Base-by-base conservation (phyloP, 352 stramenopile genomes). In the Phytophthora idaei region DNA sequence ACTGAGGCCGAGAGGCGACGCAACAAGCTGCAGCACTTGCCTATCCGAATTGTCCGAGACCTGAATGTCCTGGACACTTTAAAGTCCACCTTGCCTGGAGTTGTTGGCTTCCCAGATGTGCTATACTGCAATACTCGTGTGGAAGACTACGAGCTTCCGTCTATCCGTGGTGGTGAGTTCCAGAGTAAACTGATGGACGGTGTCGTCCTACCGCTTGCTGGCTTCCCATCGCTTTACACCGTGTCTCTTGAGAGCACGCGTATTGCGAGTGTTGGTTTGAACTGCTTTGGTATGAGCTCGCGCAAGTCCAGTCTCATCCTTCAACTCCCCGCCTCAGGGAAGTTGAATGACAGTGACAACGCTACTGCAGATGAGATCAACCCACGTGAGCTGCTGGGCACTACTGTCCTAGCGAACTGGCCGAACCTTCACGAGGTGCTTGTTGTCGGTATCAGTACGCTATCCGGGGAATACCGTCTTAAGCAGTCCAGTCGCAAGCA, bases 371-470 rank as follows among this genome's bases (percentile, higher is more conserved):
- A 75, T 21, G 31, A 81, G 52, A 67, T 77, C 6, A 69, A 76
- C 15, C 65, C 79, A 2, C 63, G 84, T 11, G 70, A 81, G 12
- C 31, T 95, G 1, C 58, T 95, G 9, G 81, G 85, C 1, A 81
- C 74, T 32, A 92, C 76, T 0, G 81, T 99, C 4, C 93, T 98
- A 63, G 94, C 99, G 5, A 99, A 99, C 79, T 99, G 97, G 93
- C 98, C 98, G 3, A 98, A 99, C 74, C 90, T 99, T 78, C 97
- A 99, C 68, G 97, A 99, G 83, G 97, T 90, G 5, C 90, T 87
- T 31, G 89, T 98, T 41, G 79, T 97, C 14, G 87, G 76, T 51
- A 72, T 97, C 15, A 94, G 78, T 58, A 88, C 67, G 5, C 67
- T 89, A 1, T 73, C 82, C 17, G 87, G 82, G 7, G 80, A 87